Conservation (phyloP, 148 eudicot species). For the Spergularia marina region DNA sequence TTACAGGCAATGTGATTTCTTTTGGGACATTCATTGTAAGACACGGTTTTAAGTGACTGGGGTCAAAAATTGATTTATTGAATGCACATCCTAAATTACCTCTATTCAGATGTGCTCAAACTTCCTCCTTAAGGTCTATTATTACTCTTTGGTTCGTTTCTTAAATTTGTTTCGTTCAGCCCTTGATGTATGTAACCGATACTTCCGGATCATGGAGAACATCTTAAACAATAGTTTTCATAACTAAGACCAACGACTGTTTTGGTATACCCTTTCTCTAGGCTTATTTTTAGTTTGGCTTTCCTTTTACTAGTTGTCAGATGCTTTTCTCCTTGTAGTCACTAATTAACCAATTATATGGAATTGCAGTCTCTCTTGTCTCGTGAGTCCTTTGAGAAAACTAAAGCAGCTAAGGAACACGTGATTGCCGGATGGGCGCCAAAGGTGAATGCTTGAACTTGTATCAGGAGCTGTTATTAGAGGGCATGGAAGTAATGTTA, state of each 20-base stretch:
- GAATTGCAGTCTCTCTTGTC: conserved; percentile 43
- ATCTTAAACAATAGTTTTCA: background rate
- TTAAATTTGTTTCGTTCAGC: background rate
- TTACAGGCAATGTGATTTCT: background rate
- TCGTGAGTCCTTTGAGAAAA: conserved; percentile 46
- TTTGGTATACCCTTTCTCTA: background rate
- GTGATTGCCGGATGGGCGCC: conserved; percentile 55
- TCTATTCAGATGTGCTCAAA: background rate
- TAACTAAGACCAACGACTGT: background rate
- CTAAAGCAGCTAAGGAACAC: conserved; percentile 42
- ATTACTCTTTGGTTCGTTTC: too few relatives aligned
- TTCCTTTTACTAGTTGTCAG: background rate
- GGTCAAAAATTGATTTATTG: background rate
- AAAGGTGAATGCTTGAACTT: conserved; percentile 49
- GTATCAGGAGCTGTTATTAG: conserved; percentile 8
- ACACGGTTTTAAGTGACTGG: background rate
- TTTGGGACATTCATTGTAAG: background rate
- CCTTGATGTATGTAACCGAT: background rate
- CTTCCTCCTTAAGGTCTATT: background rate
- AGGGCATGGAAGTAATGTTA: background rate
- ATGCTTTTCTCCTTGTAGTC: background rate
- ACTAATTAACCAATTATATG: background rate
- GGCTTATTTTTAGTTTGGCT: background rate
- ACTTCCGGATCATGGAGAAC: background rate
- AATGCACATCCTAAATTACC: background rate